Evolutionary conservation across 768 basidiomycete species (phyloP).

Genomic region (Serendipita vermifera): DNA sequence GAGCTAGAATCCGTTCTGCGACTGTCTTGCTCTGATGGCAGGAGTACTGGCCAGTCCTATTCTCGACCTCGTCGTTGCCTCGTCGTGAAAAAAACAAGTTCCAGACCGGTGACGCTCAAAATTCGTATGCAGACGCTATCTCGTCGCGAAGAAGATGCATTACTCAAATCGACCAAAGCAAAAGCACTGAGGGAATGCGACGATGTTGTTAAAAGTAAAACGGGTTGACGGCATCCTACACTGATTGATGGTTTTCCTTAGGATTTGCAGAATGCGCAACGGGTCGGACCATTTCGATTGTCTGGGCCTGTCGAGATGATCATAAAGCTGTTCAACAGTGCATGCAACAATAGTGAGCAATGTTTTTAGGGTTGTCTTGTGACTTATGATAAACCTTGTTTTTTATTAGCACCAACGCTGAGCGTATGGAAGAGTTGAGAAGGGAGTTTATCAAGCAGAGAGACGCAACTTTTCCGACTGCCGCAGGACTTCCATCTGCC

Average conservation of each 20-base stretch:
- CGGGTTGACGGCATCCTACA: not conserved
- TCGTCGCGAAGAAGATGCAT: slow-evolving; percentile 74
- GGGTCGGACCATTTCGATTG: slow-evolving; percentile 70
- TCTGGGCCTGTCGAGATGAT: slow-evolving; percentile 67
- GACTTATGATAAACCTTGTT: not conserved
- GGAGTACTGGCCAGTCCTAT: not conserved
- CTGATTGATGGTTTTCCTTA: slow-evolving; percentile 22
- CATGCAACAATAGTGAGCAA: slow-evolving; percentile 66
- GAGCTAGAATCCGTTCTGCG: not conserved
- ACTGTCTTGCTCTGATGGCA: not conserved
- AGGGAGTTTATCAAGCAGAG: slow-evolving; percentile 14
- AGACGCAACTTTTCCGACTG: too few relatives aligned
- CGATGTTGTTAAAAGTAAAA: slow-evolving; percentile 52
- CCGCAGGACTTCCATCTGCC: too few relatives aligned
- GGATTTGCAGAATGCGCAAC: slow-evolving; percentile 76
- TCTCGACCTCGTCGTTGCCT: not conserved
- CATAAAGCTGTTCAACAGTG: slow-evolving; percentile 62
- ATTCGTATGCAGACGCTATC: slow-evolving; percentile 65
- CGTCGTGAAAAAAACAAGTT: not conserved
- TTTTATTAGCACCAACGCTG: slow-evolving; percentile 13
- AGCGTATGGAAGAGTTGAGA: slow-evolving; percentile 14
- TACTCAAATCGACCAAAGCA: slow-evolving; percentile 70
- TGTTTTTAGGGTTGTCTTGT: not conserved
- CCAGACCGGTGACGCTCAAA: not conserved
- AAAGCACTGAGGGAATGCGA: slow-evolving; percentile 71